These are phyloP conservation scores for Populus hybrid DNA, from an alignment of 441 rosid genomes.

Conservation along the genomic window DNA sequence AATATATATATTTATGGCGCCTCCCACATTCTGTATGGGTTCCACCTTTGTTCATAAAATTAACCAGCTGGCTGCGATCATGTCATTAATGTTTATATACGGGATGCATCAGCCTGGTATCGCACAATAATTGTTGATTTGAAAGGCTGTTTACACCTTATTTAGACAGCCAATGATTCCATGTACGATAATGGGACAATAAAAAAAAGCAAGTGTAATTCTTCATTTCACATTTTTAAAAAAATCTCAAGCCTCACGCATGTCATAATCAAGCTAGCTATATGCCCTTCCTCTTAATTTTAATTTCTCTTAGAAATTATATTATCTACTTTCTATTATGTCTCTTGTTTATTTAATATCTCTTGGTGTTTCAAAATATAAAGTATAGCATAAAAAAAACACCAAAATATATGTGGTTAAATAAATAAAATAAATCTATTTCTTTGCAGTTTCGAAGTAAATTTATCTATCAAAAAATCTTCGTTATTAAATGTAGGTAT, in stretches of 20 bases:
- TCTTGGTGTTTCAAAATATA: too few relatives aligned
- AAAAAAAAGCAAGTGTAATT: neutral
- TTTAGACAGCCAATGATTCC: neutral
- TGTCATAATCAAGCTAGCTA: neutral
- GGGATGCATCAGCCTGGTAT: neutral
- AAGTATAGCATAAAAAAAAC: too few relatives aligned
- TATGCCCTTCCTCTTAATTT: neutral
- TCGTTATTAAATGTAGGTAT: too few relatives aligned
- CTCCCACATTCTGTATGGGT: too few relatives aligned
- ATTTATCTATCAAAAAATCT: too few relatives aligned
- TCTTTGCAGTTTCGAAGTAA: too few relatives aligned
- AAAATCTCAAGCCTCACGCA: neutral
- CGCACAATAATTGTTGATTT: slow-evolving; percentile 20
- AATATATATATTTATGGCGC: too few relatives aligned
- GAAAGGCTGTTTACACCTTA: slow-evolving; percentile 19
- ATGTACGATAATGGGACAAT: neutral
- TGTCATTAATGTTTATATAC: neutral
- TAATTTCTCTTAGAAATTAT: neutral
- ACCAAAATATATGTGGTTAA: too few relatives aligned
- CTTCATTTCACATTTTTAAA: neutral
- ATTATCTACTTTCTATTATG: neutral
- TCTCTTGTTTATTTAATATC: too few relatives aligned
- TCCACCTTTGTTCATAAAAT: neutral
- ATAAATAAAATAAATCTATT: too few relatives aligned
- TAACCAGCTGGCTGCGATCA: neutral